Percentiles rank a stretch among this genome's conserved stretches.
Conservation (phyloP, 257 asterid genomes). For the Plantago elongata region DNA sequence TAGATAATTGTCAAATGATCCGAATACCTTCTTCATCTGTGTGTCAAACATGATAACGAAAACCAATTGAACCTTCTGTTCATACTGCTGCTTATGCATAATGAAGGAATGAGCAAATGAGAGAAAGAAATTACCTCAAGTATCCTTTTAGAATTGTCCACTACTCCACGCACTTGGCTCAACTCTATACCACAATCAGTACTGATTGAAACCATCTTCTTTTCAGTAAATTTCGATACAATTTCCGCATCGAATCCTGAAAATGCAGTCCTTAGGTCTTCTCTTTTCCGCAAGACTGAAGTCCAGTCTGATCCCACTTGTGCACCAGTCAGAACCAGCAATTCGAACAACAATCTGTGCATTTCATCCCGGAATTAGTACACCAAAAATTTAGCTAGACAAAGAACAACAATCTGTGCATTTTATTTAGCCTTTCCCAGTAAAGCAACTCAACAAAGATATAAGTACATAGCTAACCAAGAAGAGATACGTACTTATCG, state of each 20-base stretch:
- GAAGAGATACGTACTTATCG: slow-evolving; percentile 44
- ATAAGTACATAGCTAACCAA: not conserved
- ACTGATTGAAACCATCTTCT: slow-evolving; percentile 47
- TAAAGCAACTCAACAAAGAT: not conserved
- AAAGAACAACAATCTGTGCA: slow-evolving; percentile 57
- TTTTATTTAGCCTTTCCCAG: not conserved
- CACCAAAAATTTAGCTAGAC: not conserved
- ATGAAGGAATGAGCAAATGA: too few relatives aligned
- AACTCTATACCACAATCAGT: slow-evolving; percentile 45
- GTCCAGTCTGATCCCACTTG: slow-evolving; percentile 91
- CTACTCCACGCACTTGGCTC: slow-evolving; percentile 65
- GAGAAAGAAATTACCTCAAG: slow-evolving; percentile 36
- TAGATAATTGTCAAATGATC: slow-evolving; percentile 55
- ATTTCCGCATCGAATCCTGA: slow-evolving; percentile 54
- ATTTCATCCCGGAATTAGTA: not conserved
- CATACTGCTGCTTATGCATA: too few relatives aligned
- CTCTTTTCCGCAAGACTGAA: slow-evolving; percentile 58
- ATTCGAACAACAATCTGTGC: slow-evolving; percentile 61
- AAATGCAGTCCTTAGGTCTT: slow-evolving; percentile 69
- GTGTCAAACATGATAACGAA: slow-evolving; percentile 6
- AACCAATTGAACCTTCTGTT: not conserved
- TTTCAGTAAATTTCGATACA: slow-evolving; percentile 55
- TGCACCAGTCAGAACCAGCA: slow-evolving; percentile 66
- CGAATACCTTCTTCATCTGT: slow-evolving; percentile 55
- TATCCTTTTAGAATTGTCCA: slow-evolving; percentile 66